Base-by-base conservation (phyloP, 306 rosid species). In the Ormosia semicastrata region DNA sequence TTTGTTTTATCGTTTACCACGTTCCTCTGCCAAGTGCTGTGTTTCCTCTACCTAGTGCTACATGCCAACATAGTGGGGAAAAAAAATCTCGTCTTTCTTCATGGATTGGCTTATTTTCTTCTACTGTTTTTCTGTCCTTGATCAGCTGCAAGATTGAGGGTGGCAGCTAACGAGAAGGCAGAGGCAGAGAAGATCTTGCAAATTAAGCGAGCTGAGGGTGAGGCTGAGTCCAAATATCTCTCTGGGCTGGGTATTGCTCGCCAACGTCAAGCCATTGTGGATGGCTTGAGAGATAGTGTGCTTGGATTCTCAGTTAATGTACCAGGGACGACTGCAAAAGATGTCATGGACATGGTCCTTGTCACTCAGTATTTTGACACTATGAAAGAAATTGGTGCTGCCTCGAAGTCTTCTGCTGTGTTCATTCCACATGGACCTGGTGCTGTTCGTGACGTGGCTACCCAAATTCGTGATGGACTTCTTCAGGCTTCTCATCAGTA, bases 381-480 rank as follows among this genome's bases (percentile, higher is more conserved):
- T 53, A 91, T 93, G 99, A 95, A 93, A 86, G 99, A 95, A 66
- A 95, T 95, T 43, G 99, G 99, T 1, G 98, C 99, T 50, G 32
- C 94, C 73, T 91, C 98, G 5, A 95, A 95, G 81, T 86, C 99
- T 37, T 91, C 97, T 78, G 89, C 99, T n/a, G 99, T 95, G 80
- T 95, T 95, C 74, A 91, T 95, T 44, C 99, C 99, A 43, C 99
- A 95, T 66, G 98, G 99, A 80, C 99, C 99, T 44, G 98, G 99
- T 34, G 90, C 93, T n/a, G 99, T 95, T 72, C 89, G 94, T 0
- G 98, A 95, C 63, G 92, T 95, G 4, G 97, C 98, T 7, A 15
- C 89, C 33, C 99, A 95, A 76, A 95, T 93, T 73, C 97, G 99
- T 6, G 92, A 95, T 56, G 99, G 99, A 50, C 97, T 93, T 85